These are phyloP conservation scores for Leccinum broughii DNA, from an alignment of 768 basidiomycete species.

Conservation along the genomic window DNA sequence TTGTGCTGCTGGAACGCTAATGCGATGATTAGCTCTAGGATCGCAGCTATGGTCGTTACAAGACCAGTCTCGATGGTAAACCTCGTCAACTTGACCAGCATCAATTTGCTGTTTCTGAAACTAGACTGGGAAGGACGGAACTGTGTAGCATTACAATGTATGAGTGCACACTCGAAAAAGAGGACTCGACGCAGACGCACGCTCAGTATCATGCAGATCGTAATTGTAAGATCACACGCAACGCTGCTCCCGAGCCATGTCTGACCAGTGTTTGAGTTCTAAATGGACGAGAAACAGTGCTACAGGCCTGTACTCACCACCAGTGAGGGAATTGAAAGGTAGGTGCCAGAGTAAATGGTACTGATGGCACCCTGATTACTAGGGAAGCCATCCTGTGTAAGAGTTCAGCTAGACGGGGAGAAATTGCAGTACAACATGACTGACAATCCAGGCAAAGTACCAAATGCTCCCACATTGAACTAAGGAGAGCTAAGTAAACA, in stretches of 20 bases:
- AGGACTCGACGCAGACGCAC: neutral
- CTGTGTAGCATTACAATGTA: slow-evolving; percentile 5
- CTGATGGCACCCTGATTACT: too few relatives aligned
- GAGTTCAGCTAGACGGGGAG: neutral
- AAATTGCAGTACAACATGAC: neutral
- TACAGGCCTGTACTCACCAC: neutral
- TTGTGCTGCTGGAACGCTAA: neutral
- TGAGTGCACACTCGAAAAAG: neutral
- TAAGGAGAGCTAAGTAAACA: too few relatives aligned
- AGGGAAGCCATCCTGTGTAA: neutral
- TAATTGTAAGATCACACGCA: neutral
- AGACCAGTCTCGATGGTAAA: slow-evolving; percentile 28
- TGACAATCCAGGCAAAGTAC: too few relatives aligned
- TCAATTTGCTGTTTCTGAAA: slow-evolving; percentile 4
- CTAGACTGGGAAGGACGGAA: slow-evolving; percentile 11
- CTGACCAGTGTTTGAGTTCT: neutral
- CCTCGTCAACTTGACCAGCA: slow-evolving; percentile 16
- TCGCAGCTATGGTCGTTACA: slow-evolving; percentile 19
- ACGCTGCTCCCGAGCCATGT: neutral
- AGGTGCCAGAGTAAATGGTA: too few relatives aligned
- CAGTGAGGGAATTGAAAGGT: neutral
- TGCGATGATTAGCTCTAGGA: slow-evolving; percentile 20
- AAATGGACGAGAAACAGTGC: neutral
- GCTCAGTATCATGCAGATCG: neutral
- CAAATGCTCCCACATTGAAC: too few relatives aligned